phyloP scores from a whole-genome alignment of 352 stramenopile species.

The Blastocystis sp. region DNA sequence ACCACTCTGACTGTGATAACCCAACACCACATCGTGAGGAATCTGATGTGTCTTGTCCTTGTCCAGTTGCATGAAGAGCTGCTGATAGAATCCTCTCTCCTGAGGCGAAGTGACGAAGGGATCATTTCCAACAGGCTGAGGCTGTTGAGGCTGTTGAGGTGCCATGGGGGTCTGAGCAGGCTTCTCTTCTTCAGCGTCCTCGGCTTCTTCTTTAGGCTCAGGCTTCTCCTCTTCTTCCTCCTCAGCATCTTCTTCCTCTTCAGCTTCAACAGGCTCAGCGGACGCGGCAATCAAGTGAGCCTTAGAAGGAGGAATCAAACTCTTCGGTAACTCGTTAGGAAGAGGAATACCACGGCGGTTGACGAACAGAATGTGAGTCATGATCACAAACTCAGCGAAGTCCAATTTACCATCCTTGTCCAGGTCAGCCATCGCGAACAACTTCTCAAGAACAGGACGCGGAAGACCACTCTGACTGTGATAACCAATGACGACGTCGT shows the following conservation, averaged over 20 bases:
- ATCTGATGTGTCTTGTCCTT: background rate
- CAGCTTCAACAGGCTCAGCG: too few species aligned
- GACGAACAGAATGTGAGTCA: constrained; percentile 10
- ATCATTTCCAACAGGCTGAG: constrained; percentile 5
- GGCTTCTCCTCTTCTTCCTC: constrained; percentile 2
- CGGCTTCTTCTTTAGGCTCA: background rate
- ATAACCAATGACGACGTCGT: constrained; percentile 53
- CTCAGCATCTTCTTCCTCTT: background rate
- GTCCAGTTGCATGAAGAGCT: constrained; percentile 39
- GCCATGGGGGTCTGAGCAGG: background rate
- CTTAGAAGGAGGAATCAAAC: constrained; percentile 51
- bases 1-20: constrained; percentile 65
- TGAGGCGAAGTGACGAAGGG: constrained; percentile 62
- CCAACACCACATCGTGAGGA: constrained; percentile 18
- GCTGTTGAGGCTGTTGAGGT: background rate
- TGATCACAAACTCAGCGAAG: constrained; percentile 35
- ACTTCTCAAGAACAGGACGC: constrained; percentile 10
- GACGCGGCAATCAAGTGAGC: background rate
- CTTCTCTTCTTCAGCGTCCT: background rate
- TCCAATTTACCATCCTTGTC: constrained; percentile 32
- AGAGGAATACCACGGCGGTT: constrained; percentile 15
- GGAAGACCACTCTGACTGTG: constrained; percentile 60
- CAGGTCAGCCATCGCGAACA: constrained; percentile 37
- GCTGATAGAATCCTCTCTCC: constrained; percentile 48
- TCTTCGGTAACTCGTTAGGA: background rate